Conservation (phyloP, 495 filamentous ascomycete species). For the Penicillium daleae region DNA sequence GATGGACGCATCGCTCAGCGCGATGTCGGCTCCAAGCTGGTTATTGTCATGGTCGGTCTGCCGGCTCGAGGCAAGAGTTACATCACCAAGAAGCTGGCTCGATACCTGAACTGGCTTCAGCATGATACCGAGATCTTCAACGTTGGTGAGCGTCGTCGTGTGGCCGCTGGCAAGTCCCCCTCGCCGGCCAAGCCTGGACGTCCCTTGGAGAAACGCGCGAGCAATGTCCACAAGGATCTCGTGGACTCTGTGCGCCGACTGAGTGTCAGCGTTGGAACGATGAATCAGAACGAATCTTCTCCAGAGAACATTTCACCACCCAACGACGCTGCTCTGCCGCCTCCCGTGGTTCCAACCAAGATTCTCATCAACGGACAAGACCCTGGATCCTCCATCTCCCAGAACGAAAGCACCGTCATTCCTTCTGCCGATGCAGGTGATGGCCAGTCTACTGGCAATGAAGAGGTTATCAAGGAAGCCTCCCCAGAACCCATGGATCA, state of each 20-base stretch:
- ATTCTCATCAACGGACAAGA: conserved; percentile 55
- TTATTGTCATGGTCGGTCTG: conserved; percentile 97
- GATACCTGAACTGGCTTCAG: conserved; percentile 96
- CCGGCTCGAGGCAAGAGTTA: conserved; percentile 96
- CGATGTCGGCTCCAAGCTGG: conserved; percentile 92
- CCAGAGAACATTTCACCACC: conserved; percentile 28
- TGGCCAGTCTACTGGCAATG: conserved; percentile 21
- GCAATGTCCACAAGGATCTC: conserved; percentile 45
- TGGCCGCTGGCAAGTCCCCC: conserved; percentile 67
- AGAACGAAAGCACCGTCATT: conserved; percentile 38
- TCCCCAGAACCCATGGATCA: conserved; percentile 72
- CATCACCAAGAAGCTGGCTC: conserved; percentile 94
- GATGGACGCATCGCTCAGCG: conserved; percentile 90
- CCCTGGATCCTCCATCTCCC: conserved; percentile 29
- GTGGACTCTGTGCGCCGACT: conserved; percentile 48
- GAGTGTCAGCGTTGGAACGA: conserved; percentile 46
- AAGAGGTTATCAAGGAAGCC: conserved; percentile 34
- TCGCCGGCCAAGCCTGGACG: conserved; percentile 33
- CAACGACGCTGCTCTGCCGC: conserved; percentile 35
- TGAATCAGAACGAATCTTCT: conserved; percentile 28
- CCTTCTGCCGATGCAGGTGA: conserved; percentile 31
- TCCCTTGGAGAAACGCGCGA: conserved; percentile 27
- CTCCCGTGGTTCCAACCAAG: conserved; percentile 47
- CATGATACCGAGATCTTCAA: conserved; percentile 97
- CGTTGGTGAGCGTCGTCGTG: conserved; percentile 85